phyloP scores from a whole-genome alignment of 2,329 filamentous ascomycete species.

The Furcasterigmium sp. region DNA sequence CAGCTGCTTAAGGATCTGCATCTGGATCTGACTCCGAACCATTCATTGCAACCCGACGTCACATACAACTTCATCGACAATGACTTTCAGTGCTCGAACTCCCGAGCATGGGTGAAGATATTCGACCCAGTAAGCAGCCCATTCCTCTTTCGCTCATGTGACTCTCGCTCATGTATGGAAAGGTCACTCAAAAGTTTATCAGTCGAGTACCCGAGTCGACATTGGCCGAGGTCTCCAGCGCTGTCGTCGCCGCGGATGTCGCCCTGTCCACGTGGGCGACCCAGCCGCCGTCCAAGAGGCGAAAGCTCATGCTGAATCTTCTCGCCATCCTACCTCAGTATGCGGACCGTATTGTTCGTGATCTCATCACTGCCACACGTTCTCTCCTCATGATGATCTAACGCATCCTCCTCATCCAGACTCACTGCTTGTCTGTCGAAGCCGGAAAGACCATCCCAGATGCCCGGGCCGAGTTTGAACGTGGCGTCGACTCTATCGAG shows the following conservation, averaged over 20 bases:
- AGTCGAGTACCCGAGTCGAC: background rate
- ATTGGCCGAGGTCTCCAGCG: background rate
- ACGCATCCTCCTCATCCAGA: conserved; percentile 30
- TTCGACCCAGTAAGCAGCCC: conserved; percentile 71
- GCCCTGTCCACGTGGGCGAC: background rate
- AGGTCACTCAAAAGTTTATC: background rate
- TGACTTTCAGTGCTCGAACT: conserved; percentile 54
- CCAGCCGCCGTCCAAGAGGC: background rate
- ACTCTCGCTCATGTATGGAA: conserved; percentile 55
- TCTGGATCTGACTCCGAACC: too few relatives aligned
- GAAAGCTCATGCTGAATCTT: background rate
- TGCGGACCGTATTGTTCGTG: background rate
- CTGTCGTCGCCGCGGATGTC: background rate
- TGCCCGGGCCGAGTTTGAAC: conserved; percentile 64
- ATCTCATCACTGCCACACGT: background rate
- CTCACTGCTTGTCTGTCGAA: conserved; percentile 70
- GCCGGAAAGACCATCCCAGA: conserved; percentile 72
- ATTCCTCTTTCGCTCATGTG: conserved; percentile 67
- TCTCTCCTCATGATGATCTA: too few relatives aligned
- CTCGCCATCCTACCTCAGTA: background rate
- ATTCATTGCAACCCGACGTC: background rate
- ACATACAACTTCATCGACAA: conserved; percentile 61
- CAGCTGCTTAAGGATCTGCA: too few relatives aligned
- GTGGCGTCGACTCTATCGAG: conserved; percentile 68
- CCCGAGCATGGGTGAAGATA: conserved; percentile 63